These are phyloP conservation scores for Ophiostoma sp. DNA, from an alignment of 2,329 filamentous ascomycete genomes.

Conservation along the genomic window DNA sequence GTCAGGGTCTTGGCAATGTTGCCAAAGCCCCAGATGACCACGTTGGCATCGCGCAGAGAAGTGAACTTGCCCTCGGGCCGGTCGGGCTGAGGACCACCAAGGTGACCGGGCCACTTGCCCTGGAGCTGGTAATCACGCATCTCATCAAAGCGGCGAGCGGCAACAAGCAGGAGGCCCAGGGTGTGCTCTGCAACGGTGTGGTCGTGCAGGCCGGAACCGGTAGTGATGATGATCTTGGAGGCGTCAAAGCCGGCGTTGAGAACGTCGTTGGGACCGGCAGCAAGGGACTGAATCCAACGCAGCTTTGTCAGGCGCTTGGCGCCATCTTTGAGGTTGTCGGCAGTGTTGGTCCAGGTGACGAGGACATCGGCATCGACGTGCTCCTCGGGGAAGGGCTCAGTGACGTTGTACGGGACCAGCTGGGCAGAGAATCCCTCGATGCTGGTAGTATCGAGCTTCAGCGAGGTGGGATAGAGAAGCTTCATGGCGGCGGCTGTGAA, in stretches of 20 bases:
- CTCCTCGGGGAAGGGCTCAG: slow-evolving; percentile 40
- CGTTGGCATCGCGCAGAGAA: slow-evolving; percentile 40
- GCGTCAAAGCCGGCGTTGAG: slow-evolving; percentile 43
- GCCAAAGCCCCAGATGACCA: slow-evolving; percentile 46
- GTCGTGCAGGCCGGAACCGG: slow-evolving; percentile 45
- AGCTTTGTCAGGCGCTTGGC: slow-evolving; percentile 40
- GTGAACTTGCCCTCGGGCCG: slow-evolving; percentile 39
- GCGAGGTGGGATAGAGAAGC: slow-evolving; percentile 31
- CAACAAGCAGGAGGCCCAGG: slow-evolving; percentile 39
- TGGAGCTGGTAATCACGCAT: slow-evolving; percentile 45
- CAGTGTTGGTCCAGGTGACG: slow-evolving; percentile 43
- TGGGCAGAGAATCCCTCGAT: slow-evolving; percentile 28
- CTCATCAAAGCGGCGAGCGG: slow-evolving; percentile 39
- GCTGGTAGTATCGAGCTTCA: slow-evolving; percentile 28
- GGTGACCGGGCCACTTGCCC: slow-evolving; percentile 42
- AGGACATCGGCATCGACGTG: slow-evolving; percentile 43
- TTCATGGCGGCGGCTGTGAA: slow-evolving; percentile 25
- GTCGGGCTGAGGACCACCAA: slow-evolving; percentile 40
- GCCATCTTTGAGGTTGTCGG: slow-evolving; percentile 42
- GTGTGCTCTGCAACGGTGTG: slow-evolving; percentile 46
- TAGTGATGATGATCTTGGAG: slow-evolving; percentile 38
- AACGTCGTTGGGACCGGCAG: slow-evolving; percentile 48
- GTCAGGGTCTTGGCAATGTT: slow-evolving; percentile 45
- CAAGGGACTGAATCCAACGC: slow-evolving; percentile 47
- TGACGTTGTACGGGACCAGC: slow-evolving; percentile 37